A percentile compares a stretch with the other conserved stretches of the same genome.
Conservation (phyloP, 805 yeast genomes). For the Saccharomycopsis selenospora region DNA sequence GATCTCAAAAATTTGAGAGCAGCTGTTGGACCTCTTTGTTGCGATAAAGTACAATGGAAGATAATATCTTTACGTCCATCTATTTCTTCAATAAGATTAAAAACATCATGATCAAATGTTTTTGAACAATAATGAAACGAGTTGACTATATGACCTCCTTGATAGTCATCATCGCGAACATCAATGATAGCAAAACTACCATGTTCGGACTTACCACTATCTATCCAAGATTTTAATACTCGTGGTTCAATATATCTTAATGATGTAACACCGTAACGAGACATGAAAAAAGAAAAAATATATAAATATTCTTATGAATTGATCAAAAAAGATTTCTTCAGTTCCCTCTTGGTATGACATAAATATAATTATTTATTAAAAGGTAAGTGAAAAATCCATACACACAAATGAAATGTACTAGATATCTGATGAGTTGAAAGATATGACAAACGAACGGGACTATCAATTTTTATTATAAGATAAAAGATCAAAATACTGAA, state of each 20-base stretch:
- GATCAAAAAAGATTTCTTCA: too few species aligned
- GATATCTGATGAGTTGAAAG: too few species aligned
- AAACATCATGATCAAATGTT: slow-evolving; percentile 9
- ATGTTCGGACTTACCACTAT: slow-evolving; percentile 11
- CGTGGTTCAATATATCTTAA: slow-evolving; percentile 17
- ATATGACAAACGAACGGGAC: too few species aligned
- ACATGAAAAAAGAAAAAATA: slow-evolving; percentile 3
- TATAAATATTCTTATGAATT: too few species aligned
- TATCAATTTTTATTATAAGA: too few species aligned
- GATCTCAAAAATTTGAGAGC: slow-evolving; percentile 50
- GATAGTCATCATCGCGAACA: slow-evolving; percentile 20
- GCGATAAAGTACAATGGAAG: slow-evolving; percentile 88
- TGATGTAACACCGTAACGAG: slow-evolving; percentile 1
- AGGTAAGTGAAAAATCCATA: too few species aligned
- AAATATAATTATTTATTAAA: too few species aligned
- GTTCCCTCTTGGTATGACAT: too few species aligned
- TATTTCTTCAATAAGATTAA: slow-evolving; percentile 55
- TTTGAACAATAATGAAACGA: slow-evolving; percentile 17
- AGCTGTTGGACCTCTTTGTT: slow-evolving; percentile 86
- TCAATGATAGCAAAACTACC: slow-evolving; percentile 20
- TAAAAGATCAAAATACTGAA: too few species aligned
- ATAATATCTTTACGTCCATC: slow-evolving; percentile 70
- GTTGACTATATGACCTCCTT: slow-evolving; percentile 18
- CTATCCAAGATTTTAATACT: slow-evolving; percentile 16
- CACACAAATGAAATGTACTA: too few species aligned